Percentiles rank a stretch among this genome's conserved stretches.
Evolutionary conservation across 1,284 basidiomycete genomes (phyloP).

Genomic region (Boletellus deceptivus): DNA sequence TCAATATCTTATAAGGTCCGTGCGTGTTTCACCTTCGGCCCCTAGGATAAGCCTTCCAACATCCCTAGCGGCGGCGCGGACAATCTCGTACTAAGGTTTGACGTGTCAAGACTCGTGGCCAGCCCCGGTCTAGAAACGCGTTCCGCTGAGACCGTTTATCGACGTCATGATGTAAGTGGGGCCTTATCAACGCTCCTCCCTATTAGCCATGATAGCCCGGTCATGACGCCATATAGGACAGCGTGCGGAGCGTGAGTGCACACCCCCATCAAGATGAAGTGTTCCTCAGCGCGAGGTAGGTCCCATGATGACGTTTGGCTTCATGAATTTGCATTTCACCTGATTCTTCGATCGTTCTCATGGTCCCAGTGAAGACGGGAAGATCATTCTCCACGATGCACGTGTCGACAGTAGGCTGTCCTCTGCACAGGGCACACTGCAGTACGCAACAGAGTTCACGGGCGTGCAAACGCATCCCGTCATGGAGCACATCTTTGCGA

Average conservation of each 20-base stretch:
- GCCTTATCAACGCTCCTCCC: slow-evolving; percentile 8
- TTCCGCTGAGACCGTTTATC: slow-evolving; percentile 23
- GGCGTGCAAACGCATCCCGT: slow-evolving; percentile 61
- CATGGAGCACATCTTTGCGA: slow-evolving; percentile 65
- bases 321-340: slow-evolving; percentile 28
- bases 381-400: slow-evolving; percentile 57
- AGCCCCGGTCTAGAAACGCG: slow-evolving; percentile 8
- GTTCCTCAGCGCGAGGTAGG: slow-evolving; percentile 64
- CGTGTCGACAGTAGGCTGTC: slow-evolving; percentile 36
- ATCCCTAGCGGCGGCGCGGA: slow-evolving; percentile 61
- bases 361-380: slow-evolving; percentile 60
- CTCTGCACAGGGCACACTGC: slow-evolving; percentile 49
- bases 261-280: slow-evolving; percentile 64
- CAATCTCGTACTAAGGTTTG: slow-evolving; percentile 55
- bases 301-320: slow-evolving; percentile 13
- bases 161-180: slow-evolving; percentile 33
- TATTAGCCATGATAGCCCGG: slow-evolving; percentile 13
- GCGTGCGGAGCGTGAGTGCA: slow-evolving; percentile 57
- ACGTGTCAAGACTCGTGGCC: slow-evolving; percentile 34
- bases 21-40: slow-evolving; percentile 11
- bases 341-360: slow-evolving; percentile 18
- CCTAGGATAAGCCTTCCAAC: slow-evolving; percentile 1
- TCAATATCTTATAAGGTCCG: slow-evolving; percentile 62
- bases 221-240: slow-evolving; percentile 45
- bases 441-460: slow-evolving; percentile 54